Evolutionary conservation across 208 protist species (phyloP).

Genomic region (Trypanosoma conorhini): DNA sequence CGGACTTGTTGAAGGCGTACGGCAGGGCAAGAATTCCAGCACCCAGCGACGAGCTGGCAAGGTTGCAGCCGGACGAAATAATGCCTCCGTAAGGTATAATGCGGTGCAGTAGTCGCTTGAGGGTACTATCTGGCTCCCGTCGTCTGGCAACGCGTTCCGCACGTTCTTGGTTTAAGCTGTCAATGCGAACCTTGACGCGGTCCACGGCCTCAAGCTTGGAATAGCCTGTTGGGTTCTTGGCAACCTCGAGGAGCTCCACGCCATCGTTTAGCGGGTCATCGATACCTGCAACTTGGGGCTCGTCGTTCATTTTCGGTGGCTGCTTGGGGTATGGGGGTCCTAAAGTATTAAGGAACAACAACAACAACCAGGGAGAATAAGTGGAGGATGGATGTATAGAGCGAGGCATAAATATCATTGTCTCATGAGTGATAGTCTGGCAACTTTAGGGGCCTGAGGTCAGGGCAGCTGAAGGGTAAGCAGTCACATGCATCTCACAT

Average conservation of each 20-base stretch:
- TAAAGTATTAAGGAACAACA: too few species aligned
- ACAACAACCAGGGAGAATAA: too few species aligned
- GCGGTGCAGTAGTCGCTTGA: constrained; percentile 29
- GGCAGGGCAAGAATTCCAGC: constrained; percentile 73
- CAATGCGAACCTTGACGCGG: constrained; percentile 32
- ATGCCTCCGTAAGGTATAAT: constrained; percentile 67
- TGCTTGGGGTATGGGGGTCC: too few species aligned
- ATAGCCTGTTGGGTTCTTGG: neutral
- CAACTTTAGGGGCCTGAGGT: too few species aligned
- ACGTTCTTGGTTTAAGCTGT: constrained; percentile 35
- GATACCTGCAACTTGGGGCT: neutral
- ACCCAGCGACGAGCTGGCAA: constrained; percentile 61
- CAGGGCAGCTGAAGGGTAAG: too few species aligned
- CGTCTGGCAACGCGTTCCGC: constrained; percentile 37
- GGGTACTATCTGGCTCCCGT: constrained; percentile 26
- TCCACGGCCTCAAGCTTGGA: neutral
- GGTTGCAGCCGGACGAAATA: constrained; percentile 55
- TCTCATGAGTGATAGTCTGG: too few species aligned
- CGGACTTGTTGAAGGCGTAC: constrained; percentile 46
- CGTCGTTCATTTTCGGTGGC: too few species aligned
- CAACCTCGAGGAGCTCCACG: constrained; percentile 32
- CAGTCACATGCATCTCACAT: too few species aligned
- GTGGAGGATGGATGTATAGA: too few species aligned
- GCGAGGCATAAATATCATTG: too few species aligned
- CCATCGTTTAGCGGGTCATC: constrained; percentile 31